A percentile compares a stretch with the other conserved stretches of the same genome.
These are phyloP conservation scores for Puccinia hordei DNA, from an alignment of 1,284 basidiomycete species.

Conservation along the genomic window DNA sequence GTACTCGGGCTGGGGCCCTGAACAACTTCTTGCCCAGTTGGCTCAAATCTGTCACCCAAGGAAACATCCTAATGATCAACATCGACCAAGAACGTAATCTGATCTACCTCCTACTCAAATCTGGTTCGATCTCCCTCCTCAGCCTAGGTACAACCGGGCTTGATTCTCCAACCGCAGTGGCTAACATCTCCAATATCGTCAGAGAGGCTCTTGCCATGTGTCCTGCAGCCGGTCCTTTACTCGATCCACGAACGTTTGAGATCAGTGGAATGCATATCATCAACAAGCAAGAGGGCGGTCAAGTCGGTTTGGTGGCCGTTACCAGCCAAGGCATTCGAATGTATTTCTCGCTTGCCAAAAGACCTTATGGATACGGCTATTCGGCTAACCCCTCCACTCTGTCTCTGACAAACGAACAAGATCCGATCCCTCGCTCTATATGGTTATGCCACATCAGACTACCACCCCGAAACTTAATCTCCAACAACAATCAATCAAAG, in stretches of 20 bases:
- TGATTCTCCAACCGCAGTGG: slow-evolving; percentile 47
- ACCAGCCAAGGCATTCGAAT: slow-evolving; percentile 72
- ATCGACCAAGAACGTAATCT: slow-evolving; percentile 70
- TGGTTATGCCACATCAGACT: slow-evolving; percentile 74
- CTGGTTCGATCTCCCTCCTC: slow-evolving; percentile 69
- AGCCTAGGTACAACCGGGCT: slow-evolving; percentile 25
- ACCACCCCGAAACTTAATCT: slow-evolving; percentile 64
- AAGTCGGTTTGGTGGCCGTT: slow-evolving; percentile 69
- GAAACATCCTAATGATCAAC: slow-evolving; percentile 70
- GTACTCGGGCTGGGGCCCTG: slow-evolving; percentile 58
- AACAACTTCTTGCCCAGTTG: slow-evolving; percentile 58
- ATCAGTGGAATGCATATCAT: slow-evolving; percentile 60
- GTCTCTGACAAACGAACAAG: slow-evolving; percentile 50
- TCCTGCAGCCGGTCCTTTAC: slow-evolving; percentile 65
- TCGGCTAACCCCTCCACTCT: slow-evolving; percentile 51
- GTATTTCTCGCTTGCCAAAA: slow-evolving; percentile 68
- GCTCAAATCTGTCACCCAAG: slow-evolving; percentile 59
- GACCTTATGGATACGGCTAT: slow-evolving; percentile 55
- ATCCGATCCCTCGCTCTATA: slow-evolving; percentile 60
- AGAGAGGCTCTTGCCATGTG: slow-evolving; percentile 52
- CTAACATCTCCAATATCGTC: slow-evolving; percentile 50
- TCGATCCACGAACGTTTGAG: slow-evolving; percentile 67
- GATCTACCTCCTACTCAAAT: slow-evolving; percentile 73
- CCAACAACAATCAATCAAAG: slow-evolving; percentile 50
- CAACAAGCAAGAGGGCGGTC: slow-evolving; percentile 60